Evolutionary conservation across 176 grass and related monocot genomes (phyloP).

Genomic region (Aechmea fasciata): DNA sequence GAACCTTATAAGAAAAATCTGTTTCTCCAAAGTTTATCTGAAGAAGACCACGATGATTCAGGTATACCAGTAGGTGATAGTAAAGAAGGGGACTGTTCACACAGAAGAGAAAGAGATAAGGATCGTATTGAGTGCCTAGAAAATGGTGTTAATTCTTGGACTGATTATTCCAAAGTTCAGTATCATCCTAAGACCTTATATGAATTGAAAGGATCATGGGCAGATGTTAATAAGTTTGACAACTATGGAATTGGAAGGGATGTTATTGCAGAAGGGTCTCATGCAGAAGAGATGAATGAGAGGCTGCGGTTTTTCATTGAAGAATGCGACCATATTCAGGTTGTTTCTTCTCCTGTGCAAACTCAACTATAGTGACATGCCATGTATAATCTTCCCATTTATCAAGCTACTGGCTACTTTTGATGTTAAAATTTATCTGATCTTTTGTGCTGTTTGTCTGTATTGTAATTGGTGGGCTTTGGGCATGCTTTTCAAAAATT

Average conservation of each 20-base stretch:
- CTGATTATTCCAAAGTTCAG: constrained; percentile 88
- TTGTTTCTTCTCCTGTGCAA: constrained; percentile 19
- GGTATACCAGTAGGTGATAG: constrained; percentile 13
- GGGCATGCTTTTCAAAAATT: no score
- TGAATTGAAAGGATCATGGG: constrained; percentile 75
- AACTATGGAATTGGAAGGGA: constrained; percentile 62
- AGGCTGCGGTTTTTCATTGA: constrained; percentile 85
- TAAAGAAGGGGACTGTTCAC: constrained; percentile 11
- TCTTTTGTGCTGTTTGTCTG: no score
- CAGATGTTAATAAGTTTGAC: constrained; percentile 75
- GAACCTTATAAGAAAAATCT: constrained; percentile 60
- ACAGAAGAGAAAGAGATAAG: constrained; percentile 48
- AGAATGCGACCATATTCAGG: constrained; percentile 98
- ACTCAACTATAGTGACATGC: no score
- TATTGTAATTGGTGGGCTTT: no score
- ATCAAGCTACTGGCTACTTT: no score
- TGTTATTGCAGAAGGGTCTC: constrained; percentile 65
- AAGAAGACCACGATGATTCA: constrained; percentile 36
- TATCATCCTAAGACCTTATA: constrained; percentile 85
- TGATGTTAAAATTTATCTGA: no score
- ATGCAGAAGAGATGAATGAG: constrained; percentile 89
- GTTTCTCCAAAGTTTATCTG: constrained; percentile 85
- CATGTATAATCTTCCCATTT: no score
- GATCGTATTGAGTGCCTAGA: constrained; percentile 60
- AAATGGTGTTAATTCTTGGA: constrained; percentile 64